These are phyloP conservation scores for Aurantiochytrium sp. DNA, from an alignment of 108 stramenopile genomes.

Conservation along the genomic window DNA sequence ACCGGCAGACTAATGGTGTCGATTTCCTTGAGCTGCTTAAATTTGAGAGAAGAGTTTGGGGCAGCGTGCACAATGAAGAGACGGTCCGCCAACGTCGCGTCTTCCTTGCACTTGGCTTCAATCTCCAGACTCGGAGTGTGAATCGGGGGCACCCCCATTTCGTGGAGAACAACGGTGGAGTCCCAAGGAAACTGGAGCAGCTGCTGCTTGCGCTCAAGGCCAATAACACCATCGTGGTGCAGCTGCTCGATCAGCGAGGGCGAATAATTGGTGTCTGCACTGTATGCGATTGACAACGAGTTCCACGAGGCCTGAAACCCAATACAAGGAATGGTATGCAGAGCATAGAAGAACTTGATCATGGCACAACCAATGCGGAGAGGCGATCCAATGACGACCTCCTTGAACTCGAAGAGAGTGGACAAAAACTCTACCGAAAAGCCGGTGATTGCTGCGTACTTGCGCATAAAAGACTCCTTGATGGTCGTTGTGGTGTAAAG, in stretches of 20 bases:
- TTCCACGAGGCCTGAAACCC: constrained; percentile 23
- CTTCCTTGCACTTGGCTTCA: not conserved
- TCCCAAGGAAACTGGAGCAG: constrained; percentile 37
- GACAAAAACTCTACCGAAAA: not conserved
- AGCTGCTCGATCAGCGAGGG: constrained; percentile 22
- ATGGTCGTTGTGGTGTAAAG: constrained; percentile 39
- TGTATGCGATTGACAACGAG: not conserved
- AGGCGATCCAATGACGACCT: not conserved
- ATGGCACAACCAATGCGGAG: constrained; percentile 24
- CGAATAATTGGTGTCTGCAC: constrained; percentile 28
- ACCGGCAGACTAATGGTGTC: not conserved
- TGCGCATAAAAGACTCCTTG: constrained; percentile 21
- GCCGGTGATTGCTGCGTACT: not conserved
- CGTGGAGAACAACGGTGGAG: constrained; percentile 28
- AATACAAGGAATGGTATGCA: constrained; percentile 43
- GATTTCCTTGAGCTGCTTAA: not conserved
- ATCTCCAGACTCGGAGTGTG: constrained; percentile 24
- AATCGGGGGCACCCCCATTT: constrained; percentile 34
- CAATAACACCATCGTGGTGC: constrained; percentile 12
- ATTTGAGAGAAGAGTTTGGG: not conserved
- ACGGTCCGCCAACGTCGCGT: not conserved
- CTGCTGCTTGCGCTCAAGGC: constrained; percentile 3
- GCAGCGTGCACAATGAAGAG: not conserved
- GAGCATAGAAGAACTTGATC: constrained; percentile 34
- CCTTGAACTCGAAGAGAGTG: not conserved